phyloP scores from a whole-genome alignment of 2,329 filamentous ascomycete genomes.

The Trichoderma guizhouense region DNA sequence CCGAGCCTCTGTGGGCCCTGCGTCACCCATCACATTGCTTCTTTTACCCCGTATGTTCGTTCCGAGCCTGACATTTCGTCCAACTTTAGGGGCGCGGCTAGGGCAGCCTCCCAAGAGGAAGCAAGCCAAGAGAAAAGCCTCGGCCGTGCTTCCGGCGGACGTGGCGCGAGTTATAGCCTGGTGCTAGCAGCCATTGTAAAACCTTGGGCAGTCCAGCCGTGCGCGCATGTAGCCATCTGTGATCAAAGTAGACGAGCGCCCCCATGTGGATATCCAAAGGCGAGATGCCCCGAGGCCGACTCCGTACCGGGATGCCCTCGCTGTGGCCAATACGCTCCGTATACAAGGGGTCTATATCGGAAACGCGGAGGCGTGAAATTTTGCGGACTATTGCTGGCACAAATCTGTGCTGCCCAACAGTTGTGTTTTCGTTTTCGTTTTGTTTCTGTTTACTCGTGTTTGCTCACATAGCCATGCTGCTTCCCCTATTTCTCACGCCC shows the following conservation, averaged over 20 bases:
- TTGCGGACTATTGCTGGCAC: not conserved
- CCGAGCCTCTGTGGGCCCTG: not conserved
- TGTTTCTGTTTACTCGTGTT: not conserved
- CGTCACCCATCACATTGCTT: not conserved
- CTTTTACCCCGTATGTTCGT: conserved; percentile 3
- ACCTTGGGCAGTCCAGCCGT: not conserved
- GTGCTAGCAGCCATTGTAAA: not conserved
- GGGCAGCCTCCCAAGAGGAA: not conserved
- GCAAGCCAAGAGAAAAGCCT: not conserved
- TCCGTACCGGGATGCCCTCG: not conserved
- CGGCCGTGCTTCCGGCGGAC: not conserved
- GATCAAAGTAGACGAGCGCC: not conserved
- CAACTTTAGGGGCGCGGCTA: conserved; percentile 6
- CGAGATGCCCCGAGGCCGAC: conserved; percentile 8
- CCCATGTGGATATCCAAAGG: not conserved
- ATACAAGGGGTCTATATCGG: not conserved
- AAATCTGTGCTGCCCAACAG: not conserved
- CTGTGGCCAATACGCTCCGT: not conserved
- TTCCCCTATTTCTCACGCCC: not conserved
- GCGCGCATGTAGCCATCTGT: not conserved
- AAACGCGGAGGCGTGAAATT: conserved; percentile 6
- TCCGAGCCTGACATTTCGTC: not conserved
- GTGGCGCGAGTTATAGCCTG: not conserved
- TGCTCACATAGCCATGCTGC: not conserved
- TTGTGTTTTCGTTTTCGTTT: not conserved